These are phyloP conservation scores for Xerocomellus amylosporus DNA, from an alignment of 768 basidiomycete genomes.

Conservation along the genomic window DNA sequence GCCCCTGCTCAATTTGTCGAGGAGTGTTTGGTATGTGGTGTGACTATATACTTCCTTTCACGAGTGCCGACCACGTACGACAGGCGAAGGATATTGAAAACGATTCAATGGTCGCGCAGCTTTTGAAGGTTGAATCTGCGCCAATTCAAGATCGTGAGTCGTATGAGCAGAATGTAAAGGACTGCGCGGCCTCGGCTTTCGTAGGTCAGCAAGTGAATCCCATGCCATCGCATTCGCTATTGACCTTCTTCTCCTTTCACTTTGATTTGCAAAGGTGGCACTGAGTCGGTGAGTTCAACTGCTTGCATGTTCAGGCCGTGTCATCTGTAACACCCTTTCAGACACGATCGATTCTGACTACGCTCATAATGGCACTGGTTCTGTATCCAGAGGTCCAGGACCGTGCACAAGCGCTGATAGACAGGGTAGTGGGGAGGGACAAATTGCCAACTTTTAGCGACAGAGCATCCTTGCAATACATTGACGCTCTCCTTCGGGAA, in stretches of 20 bases:
- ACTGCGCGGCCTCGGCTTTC: constrained; percentile 18
- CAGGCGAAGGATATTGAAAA: constrained; percentile 22
- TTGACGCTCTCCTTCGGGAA: constrained; percentile 26
- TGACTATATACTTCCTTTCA: background rate
- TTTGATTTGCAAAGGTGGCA: constrained; percentile 10
- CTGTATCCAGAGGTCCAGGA: constrained; percentile 24
- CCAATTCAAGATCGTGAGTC: background rate
- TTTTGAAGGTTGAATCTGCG: constrained; percentile 3
- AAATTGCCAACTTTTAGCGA: constrained; percentile 20
- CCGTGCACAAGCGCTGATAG: constrained; percentile 18
- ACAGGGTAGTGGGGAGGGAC: constrained; percentile 17
- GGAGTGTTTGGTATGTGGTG: constrained; percentile 14
- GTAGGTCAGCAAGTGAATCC: constrained; percentile 12
- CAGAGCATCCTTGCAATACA: constrained; percentile 15
- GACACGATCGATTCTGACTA: constrained; percentile 13
- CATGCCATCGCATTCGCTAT: background rate
- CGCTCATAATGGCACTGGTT: constrained; percentile 21
- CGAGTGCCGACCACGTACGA: background rate
- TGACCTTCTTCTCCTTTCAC: background rate
- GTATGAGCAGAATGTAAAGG: constrained; percentile 21
- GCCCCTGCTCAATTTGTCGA: constrained; percentile 25
- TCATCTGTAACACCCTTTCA: constrained; percentile 1
- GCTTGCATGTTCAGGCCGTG: background rate
- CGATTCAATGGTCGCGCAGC: constrained; percentile 23
- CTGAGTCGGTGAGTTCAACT: constrained; percentile 11